These are phyloP conservation scores for Knoxdaviesia proteae DNA, from an alignment of 2,329 filamentous ascomycete species.

Conservation along the genomic window DNA sequence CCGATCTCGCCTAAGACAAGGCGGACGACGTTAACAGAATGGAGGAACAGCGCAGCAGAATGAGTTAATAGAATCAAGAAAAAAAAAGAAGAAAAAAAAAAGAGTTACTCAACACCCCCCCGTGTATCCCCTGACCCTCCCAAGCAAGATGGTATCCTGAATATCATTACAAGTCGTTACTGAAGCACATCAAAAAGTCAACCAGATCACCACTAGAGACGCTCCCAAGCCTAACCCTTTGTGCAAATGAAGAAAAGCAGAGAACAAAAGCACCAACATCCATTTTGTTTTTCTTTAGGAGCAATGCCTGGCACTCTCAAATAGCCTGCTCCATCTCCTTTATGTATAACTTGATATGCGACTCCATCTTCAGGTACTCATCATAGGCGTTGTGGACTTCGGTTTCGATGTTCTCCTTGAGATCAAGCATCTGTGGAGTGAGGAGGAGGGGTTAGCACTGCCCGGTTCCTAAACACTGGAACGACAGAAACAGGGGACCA, in stretches of 20 bases:
- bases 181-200: background rate
- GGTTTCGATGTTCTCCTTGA: slow-evolving; percentile 93
- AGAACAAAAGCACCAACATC: background rate
- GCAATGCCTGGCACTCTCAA: slow-evolving; percentile 7
- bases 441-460: slow-evolving; percentile 9
- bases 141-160: too few relatives aligned
- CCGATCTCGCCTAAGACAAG: too few relatives aligned
- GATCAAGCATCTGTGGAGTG: slow-evolving; percentile 64
- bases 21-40: too few relatives aligned
- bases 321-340: slow-evolving; percentile 95
- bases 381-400: slow-evolving; percentile 81
- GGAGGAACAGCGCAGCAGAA: too few relatives aligned
- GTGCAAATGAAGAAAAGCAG: background rate
- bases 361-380: slow-evolving; percentile 93
- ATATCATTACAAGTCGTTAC: too few relatives aligned
- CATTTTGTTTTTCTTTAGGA: slow-evolving; percentile 1
- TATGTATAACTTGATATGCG: slow-evolving; percentile 92
- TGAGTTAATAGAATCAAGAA: background rate
- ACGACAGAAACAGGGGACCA: background rate
- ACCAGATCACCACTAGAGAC: background rate
- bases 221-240: background rate
- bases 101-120: background rate
- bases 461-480: background rate
- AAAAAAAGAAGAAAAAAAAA: slow-evolving; percentile 1
- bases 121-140: background rate